Percentiles rank a stretch among this genome's conserved stretches.
Conservation (phyloP, 2,329 filamentous ascomycete species). For the Alternaria sp. region DNA sequence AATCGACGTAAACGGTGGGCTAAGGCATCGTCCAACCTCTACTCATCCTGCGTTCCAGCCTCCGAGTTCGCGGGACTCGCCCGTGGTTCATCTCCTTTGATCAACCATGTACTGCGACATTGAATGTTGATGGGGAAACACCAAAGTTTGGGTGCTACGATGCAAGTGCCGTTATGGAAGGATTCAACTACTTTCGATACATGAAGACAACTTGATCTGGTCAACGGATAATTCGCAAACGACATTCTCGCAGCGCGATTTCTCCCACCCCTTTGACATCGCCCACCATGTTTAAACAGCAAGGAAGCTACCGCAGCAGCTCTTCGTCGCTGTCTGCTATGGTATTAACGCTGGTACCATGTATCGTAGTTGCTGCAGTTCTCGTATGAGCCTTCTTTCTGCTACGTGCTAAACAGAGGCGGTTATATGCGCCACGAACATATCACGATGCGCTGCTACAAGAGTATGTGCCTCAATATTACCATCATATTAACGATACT, state of each 20-base stretch:
- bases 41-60: not conserved
- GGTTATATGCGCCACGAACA: conserved; percentile 57
- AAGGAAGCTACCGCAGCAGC: conserved; percentile 8
- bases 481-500: conserved; percentile 35
- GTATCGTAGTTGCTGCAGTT: conserved; percentile 37
- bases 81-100: conserved; percentile 1
- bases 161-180: not conserved
- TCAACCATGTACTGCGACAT: conserved; percentile 13
- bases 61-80: conserved; percentile 3
- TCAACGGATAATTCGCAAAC: not conserved
- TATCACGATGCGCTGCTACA: conserved; percentile 55
- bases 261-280: not conserved
- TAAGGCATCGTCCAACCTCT: conserved; percentile 1
- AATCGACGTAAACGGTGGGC: conserved; percentile 8
- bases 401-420: conserved; percentile 53
- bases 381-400: conserved; percentile 53
- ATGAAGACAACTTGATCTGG: not conserved
- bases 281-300: conserved; percentile 5
- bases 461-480: conserved; percentile 10
- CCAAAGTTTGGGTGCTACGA: conserved; percentile 11
- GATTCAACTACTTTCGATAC: not conserved
- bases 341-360: conserved; percentile 48
- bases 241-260: not conserved
- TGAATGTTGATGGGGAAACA: not conserved
- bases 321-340: conserved; percentile 54